Base-by-base conservation (phyloP, 495 filamentous ascomycete genomes). In the Aspergillus hancockii region DNA sequence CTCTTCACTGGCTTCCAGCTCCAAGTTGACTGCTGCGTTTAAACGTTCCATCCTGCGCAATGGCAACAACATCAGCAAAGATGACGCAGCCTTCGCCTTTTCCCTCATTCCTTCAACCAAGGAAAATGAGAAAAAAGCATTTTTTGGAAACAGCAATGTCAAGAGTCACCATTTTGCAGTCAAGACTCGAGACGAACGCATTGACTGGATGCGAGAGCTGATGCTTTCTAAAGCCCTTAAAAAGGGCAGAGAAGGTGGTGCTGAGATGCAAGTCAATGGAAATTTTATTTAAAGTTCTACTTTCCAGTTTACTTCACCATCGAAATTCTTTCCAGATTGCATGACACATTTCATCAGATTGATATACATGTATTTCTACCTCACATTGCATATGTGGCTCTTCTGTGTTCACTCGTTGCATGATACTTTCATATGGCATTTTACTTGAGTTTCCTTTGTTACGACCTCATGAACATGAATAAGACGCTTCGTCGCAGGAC, bases 141-240 rank as follows among this genome's bases (percentile, higher is more conserved):
- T 76, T 1, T 76, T 78, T 52, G 49, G 52, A 8, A 72, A 64
- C 9, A 68, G 68, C 47, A 69, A 70, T 34, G 82, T 80, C 54
- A 97, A 96, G 82, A 84, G 85, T n/a, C 93, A 98, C 66, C 90
- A 97, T 66, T 98, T 98, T 64, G 90, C 93, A 0, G 93, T 97
- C 56, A 88, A 88, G 71, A 83, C 79, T 55, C 81, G 91, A 0
- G 91, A 98, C 58, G 90, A 97, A 70, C 82, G 94, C 31, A 97
- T 97, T 58, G 93, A 96, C 63, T 98, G 94, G 94, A 97, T 97
- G 94, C 78, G 94, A 3, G 92, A 97, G 81, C 73, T 98, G 52
- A 97, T 98, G 94, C 85, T 98, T 22, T 93, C 93, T 5, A 96
- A 93, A 71, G 93, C 93, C 21, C 75, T 92, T 57, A 88, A 84